Conservation (phyloP, 2,329 filamentous ascomycete species). For the Boeremia exigua region DNA sequence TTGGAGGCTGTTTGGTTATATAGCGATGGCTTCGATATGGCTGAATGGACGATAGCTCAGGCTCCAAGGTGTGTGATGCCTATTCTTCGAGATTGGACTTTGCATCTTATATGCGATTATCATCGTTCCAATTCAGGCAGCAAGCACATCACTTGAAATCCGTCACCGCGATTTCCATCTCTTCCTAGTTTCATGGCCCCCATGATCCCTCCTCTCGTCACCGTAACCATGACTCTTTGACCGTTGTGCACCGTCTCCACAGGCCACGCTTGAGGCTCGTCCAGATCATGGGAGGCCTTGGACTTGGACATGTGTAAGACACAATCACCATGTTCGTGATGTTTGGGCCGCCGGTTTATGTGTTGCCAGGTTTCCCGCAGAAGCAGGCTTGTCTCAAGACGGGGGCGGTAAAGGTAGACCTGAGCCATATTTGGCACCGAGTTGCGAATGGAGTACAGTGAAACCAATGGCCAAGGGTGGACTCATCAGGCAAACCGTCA, state of each 20-base stretch:
- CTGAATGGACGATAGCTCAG: neutral
- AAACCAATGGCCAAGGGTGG: neutral
- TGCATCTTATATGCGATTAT: conserved; percentile 10
- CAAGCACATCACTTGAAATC: conserved; percentile 1
- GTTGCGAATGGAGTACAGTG: neutral
- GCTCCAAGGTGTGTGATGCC: neutral
- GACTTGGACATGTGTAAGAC: conserved; percentile 4
- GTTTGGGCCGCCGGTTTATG: neutral
- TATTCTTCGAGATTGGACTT: neutral
- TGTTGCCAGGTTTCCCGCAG: conserved; percentile 1
- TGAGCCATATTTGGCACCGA: conserved; percentile 7
- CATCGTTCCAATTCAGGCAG: conserved; percentile 3
- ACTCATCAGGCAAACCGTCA: conserved; percentile 10
- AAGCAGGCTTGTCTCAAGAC: conserved; percentile 11
- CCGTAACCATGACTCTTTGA: conserved; percentile 4
- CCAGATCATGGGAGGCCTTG: conserved; percentile 9
- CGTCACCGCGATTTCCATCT: conserved; percentile 5
- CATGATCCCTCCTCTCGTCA: conserved; percentile 6
- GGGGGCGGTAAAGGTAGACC: neutral
- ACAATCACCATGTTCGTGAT: neutral
- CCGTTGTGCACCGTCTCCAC: conserved; percentile 5
- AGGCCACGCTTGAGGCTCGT: conserved; percentile 15
- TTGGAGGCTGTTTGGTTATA: neutral
- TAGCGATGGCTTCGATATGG: neutral
- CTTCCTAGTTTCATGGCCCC: conserved; percentile 10